Conservation (phyloP, 192 early-diverging fungal species). For the Cladochytrium replicatum region DNA sequence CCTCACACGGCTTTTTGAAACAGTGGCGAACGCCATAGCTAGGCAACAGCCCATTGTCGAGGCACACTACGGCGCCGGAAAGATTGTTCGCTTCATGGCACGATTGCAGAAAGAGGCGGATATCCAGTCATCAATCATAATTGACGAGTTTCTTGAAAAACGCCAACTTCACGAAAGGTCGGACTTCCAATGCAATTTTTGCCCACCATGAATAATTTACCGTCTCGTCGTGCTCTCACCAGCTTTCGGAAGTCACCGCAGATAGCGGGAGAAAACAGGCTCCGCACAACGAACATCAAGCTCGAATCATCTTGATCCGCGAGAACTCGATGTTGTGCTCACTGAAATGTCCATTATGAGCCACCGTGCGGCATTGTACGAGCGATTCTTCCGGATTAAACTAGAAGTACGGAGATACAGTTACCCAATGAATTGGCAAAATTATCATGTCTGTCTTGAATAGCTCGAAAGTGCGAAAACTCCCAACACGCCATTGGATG, state of each 20-base stretch:
- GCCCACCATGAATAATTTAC: too few species aligned
- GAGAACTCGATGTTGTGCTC: slow-evolving; percentile 69
- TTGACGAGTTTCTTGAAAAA: slow-evolving; percentile 74
- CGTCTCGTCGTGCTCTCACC: background rate
- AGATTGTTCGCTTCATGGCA: slow-evolving; percentile 80
- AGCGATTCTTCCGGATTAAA: slow-evolving; percentile 72
- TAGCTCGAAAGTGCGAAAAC: background rate
- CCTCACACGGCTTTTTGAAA: slow-evolving; percentile 82
- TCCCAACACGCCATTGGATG: too few species aligned
- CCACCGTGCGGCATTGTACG: slow-evolving; percentile 66
- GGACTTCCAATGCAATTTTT: too few species aligned
- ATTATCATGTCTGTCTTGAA: background rate
- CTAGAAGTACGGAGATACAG: slow-evolving; percentile 38
- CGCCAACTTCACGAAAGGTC: slow-evolving; percentile 42
- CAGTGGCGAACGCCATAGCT: slow-evolving; percentile 77
- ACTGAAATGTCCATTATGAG: slow-evolving; percentile 73
- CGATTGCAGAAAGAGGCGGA: slow-evolving; percentile 82
- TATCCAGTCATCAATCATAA: slow-evolving; percentile 58
- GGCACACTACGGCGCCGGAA: slow-evolving; percentile 74
- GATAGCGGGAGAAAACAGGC: too few species aligned
- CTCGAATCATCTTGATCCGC: slow-evolving; percentile 43
- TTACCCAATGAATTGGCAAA: slow-evolving; percentile 15
- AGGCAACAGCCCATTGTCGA: slow-evolving; percentile 79
- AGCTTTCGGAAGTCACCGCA: too few species aligned
- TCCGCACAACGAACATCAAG: too few species aligned